Base-by-base conservation (phyloP, 345 rosid genomes). In the Gossypium bickii region DNA sequence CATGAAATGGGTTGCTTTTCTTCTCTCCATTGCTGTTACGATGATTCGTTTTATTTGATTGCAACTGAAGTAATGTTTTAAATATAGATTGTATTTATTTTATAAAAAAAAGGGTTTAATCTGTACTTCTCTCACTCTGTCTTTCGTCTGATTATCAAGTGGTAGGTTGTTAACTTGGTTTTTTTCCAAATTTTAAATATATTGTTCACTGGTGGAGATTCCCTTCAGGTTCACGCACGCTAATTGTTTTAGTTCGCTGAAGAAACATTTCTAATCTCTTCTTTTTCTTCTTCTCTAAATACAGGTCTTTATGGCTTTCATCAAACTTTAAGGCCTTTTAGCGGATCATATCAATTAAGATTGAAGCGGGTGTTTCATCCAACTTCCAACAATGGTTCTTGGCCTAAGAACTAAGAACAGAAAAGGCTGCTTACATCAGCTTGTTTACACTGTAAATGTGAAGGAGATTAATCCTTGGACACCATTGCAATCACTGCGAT, bases 391-490 rank as follows among this genome's bases (percentile, higher is more conserved):
- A 57, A 87, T 90, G 94, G 90, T 88, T 82, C 90, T 90, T 5
- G 90, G 94, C 55, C 66, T 90, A 58, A 81, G 88, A 83, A 84
- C 84, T 13, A 90, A 84, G 88, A 83, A 79, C 84, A 77, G 80
- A 17, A 90, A 84, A 80, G 82, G 83, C n/a, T 72, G 57, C 49
- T 57, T 76, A 0, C 78, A 84, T 72, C 81, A 80, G 67, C 78
- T 81, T 48, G 87, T 83, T 77, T 88, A 85, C 82, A 78, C 80
- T 22, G 69, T 88, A 72, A 77, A 74, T 73, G 77, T 90, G 15
- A 85, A 88, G 63, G 92, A 87, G 82, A 84, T 94, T 71, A 89
- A 80, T 81, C 98, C 98, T 80, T 92, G 98, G 97, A 92, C 91
- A 64, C 87, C 86, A 27, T 86, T 80, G 1, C 85, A 83, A 64